Percentiles rank a stretch among this genome's conserved stretches.
Conservation (phyloP, 176 grass and related monocot genomes). For the Aegilops sharonensis region DNA sequence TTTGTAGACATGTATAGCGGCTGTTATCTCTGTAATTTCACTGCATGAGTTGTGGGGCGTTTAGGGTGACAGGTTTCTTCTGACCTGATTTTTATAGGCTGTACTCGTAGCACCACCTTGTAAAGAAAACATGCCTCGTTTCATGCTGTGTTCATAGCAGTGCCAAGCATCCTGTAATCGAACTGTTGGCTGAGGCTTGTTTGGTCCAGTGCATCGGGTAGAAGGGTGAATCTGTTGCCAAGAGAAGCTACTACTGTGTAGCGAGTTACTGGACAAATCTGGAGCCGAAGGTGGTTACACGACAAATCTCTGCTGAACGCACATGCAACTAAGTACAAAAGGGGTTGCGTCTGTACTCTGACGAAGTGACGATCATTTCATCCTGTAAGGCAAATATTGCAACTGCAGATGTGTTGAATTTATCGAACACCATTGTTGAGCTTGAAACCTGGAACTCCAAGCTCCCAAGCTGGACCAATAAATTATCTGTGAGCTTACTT, state of each 20-base stretch:
- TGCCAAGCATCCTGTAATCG: not conserved
- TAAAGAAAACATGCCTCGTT: constrained; percentile 23
- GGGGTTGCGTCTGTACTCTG: not conserved
- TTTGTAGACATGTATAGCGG: constrained; percentile 39
- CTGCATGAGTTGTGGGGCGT: not conserved
- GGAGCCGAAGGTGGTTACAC: not conserved
- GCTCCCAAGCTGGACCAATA: not conserved
- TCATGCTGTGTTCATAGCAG: constrained; percentile 11
- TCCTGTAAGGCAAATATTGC: not conserved
- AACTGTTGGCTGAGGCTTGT: not conserved
- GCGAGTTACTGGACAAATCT: not conserved
- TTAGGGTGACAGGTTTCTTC: constrained; percentile 38
- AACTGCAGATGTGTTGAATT: not conserved
- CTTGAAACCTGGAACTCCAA: not conserved
- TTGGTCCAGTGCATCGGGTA: not conserved
- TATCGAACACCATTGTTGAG: not conserved
- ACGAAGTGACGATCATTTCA: not conserved
- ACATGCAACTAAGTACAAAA: not conserved
- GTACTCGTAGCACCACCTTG: constrained; percentile 14
- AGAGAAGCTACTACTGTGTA: not conserved
- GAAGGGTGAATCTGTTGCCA: not conserved
- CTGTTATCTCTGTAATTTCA: not conserved
- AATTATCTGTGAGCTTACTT: not conserved
- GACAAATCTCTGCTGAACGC: not conserved
- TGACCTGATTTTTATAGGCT: constrained; percentile 44